Conservation (phyloP, 306 rosid genomes). For the Arachis hypogaea region DNA sequence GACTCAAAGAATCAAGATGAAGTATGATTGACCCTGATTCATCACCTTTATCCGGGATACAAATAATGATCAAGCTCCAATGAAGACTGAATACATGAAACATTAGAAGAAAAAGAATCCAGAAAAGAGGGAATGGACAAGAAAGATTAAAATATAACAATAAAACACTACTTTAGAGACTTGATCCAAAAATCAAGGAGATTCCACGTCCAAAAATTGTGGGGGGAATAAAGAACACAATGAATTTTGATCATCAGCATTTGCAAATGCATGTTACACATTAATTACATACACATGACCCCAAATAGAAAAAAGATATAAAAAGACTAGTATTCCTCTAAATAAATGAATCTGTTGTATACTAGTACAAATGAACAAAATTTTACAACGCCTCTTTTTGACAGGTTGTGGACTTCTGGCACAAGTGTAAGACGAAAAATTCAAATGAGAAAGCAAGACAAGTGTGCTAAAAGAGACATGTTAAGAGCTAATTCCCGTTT, state of each 20-base stretch:
- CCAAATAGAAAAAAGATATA: not conserved
- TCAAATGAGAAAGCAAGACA: slow-evolving; percentile 22
- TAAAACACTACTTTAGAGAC: not conserved
- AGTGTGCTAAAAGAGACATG: slow-evolving; percentile 10
- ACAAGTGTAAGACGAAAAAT: slow-evolving; percentile 35
- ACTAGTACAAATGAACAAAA: slow-evolving; percentile 43
- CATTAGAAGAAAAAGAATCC: no score
- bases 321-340: slow-evolving; percentile 38
- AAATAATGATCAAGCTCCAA: no score
- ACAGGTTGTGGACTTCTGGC: slow-evolving; percentile 26
- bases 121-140: no score
- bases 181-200: not conserved
- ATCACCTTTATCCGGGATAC: no score
- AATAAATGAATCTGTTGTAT: slow-evolving; percentile 41
- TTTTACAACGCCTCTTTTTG: not conserved
- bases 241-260: slow-evolving; percentile 24
- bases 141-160: no score
- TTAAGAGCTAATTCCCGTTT: slow-evolving; percentile 66
- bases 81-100: no score
- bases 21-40: no score
- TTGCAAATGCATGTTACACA: slow-evolving; percentile 41
- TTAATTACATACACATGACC: slow-evolving; percentile 44
- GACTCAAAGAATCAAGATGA: no score
- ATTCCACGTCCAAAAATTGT: not conserved
- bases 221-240: not conserved